Evolutionary conservation across 2,329 filamentous ascomycete genomes (phyloP), one percentile per base, ranked within the genome.

Genomic region (Metarhizium brunneum): DNA sequence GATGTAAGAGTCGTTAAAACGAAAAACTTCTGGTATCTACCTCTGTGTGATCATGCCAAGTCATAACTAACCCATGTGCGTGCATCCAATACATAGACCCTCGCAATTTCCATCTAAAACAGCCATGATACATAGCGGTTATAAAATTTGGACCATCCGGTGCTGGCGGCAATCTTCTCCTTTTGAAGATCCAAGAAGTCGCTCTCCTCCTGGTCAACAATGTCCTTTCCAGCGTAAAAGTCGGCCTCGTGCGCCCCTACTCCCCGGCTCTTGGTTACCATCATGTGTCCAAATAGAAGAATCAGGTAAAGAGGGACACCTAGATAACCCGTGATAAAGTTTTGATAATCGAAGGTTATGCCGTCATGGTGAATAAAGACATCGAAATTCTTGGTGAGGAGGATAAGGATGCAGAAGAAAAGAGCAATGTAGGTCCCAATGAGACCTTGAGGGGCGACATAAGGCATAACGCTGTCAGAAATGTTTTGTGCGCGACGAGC

Each of bases 351-450:
- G 61, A 88, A 88, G 52, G 75, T 74, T 54, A 76, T 77, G 56
- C 68, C 62, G 62, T 71, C 77, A 75, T 61, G 73, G 65, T 62
- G 68, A 59, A 82, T 76, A 69, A 94, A 94, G 57, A 87, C 85
- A 55, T 81, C 77, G 71, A 84, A 94, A 76, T 90, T 92, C 80
- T 94, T 95, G 65, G 89, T 92, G 53, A 95, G 66, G 2, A 86
- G 81, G 58, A 94, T 87, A 38, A 94, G 66, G 64, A 79, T 77
- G 71, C 87, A 90, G 72, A 90, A 85, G 65, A 76, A 73, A 2
- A 94, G 76, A 0, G 86, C 86, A 57, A 75, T 73, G 65, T 83
- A 83, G 0, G 85, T 90, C 11, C 89, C 90, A 58, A 68, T 80
- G 42, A 83, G 71, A n/a, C 89, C 88, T 16, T 92, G 77, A 0